Evolutionary conservation across 2,329 filamentous ascomycete genomes (phyloP).

Genomic region (Atkinsonella texensis): DNA sequence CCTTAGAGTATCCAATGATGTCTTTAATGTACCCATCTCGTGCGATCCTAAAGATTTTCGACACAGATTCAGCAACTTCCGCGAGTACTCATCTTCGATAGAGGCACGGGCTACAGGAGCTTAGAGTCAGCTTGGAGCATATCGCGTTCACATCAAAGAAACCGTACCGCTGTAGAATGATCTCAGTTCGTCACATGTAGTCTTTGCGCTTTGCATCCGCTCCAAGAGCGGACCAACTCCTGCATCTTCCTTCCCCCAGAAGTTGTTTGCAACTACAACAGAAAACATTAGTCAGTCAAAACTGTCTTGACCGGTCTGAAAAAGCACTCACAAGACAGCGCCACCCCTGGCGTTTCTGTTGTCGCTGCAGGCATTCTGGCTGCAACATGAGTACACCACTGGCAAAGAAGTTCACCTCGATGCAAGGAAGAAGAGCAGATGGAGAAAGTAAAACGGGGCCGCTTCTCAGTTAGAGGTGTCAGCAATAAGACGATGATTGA

Average conservation of each 20-base stretch:
- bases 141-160: background rate
- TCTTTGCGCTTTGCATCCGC: slow-evolving; percentile 90
- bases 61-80: slow-evolving; percentile 74
- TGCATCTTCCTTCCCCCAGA: slow-evolving; percentile 98
- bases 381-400: background rate
- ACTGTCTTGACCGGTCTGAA: background rate
- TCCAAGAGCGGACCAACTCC: slow-evolving; percentile 84
- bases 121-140: background rate
- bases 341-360: slow-evolving; percentile 51
- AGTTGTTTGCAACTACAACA: slow-evolving; percentile 83
- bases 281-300: background rate
- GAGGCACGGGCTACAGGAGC: slow-evolving; percentile 58
- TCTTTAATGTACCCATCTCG: slow-evolving; percentile 71
- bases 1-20: slow-evolving; percentile 76
- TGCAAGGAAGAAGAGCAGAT: background rate
- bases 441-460: background rate
- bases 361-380: slow-evolving; percentile 47
- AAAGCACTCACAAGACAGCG: slow-evolving; percentile 50
- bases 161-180: slow-evolving; percentile 71
- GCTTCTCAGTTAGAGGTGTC: background rate
- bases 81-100: slow-evolving; percentile 92
- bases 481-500: background rate
- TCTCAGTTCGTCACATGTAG: slow-evolving; percentile 86
- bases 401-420: background rate
- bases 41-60: slow-evolving; percentile 82